Percentiles rank a stretch among this genome's conserved stretches.
phyloP scores from a whole-genome alignment of 768 basidiomycete genomes.

The Tylopilus felleus region DNA sequence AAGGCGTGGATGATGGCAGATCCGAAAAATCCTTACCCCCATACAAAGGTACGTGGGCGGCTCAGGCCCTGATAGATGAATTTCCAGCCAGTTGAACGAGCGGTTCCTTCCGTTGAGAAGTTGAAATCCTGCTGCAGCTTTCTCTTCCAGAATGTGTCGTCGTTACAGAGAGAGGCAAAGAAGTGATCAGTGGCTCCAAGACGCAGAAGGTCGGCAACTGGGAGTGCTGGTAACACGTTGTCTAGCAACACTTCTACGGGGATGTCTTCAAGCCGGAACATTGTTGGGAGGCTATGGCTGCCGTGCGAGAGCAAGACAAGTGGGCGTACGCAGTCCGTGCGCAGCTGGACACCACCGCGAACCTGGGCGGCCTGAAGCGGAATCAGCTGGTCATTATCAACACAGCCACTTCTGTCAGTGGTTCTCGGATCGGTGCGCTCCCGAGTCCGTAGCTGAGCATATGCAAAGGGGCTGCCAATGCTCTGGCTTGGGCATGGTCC shows the following conservation, averaged over 20 bases:
- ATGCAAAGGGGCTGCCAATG: neutral
- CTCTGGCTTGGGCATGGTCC: no score
- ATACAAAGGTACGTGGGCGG: constrained; percentile 48
- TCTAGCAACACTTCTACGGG: constrained; percentile 81
- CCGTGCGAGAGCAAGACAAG: neutral
- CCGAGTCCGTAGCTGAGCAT: no score
- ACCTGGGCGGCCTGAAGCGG: neutral
- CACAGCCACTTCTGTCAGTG: constrained; percentile 19
- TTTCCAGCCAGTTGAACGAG: constrained; percentile 75
- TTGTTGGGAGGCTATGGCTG: constrained; percentile 16
- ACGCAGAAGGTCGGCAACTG: constrained; percentile 51
- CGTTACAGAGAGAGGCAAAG: constrained; percentile 58
- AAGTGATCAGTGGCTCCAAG: constrained; percentile 62
- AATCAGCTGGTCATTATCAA: constrained; percentile 13
- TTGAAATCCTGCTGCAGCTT: constrained; percentile 71
- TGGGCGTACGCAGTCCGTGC: neutral
- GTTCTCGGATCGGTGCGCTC: neutral
- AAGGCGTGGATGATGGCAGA: neutral
- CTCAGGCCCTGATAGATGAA: constrained; percentile 71
- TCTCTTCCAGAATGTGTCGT: constrained; percentile 79
- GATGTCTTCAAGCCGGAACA: constrained; percentile 47
- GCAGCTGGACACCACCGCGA: constrained; percentile 1
- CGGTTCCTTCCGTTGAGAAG: constrained; percentile 68
- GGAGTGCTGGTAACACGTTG: constrained; percentile 58
- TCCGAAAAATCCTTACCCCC: constrained; percentile 50